Evolutionary conservation across 2,329 filamentous ascomycete species (phyloP).

Genomic region (Clarireedia homoeocarpa): DNA sequence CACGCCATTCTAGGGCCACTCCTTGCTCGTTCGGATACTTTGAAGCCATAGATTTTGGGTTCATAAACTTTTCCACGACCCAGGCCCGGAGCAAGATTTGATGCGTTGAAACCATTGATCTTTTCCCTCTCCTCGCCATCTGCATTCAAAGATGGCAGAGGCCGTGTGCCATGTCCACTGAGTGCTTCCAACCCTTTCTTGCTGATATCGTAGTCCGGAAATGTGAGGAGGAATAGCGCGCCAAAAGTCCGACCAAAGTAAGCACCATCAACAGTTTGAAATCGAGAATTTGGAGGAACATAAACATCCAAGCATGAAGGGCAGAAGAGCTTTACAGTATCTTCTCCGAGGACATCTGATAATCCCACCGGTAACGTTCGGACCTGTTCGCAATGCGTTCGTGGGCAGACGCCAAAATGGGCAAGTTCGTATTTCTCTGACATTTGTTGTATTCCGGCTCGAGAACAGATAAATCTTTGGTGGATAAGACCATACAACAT

Average conservation of each 20-base stretch:
- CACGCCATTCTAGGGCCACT: slow-evolving; percentile 95
- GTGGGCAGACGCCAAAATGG: slow-evolving; percentile 93
- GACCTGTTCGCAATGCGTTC: slow-evolving; percentile 83
- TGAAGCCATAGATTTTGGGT: slow-evolving; percentile 93
- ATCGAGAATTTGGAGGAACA: slow-evolving; percentile 92
- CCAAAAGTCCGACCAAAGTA: slow-evolving; percentile 98
- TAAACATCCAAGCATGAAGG: slow-evolving; percentile 96
- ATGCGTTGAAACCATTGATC: slow-evolving; percentile 80
- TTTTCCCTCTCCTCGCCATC: slow-evolving; percentile 38
- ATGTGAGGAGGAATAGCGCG: slow-evolving; percentile 95
- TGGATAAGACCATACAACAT: slow-evolving; percentile 97
- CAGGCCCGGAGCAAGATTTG: slow-evolving; percentile 83
- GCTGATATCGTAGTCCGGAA: slow-evolving; percentile 87
- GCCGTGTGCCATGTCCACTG: slow-evolving; percentile 28
- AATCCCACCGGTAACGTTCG: slow-evolving; percentile 89
- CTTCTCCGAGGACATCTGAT: slow-evolving; percentile 89
- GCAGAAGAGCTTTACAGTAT: slow-evolving; percentile 98
- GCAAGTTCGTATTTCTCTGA: slow-evolving; percentile 97
- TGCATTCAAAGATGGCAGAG: slow-evolving; percentile 32
- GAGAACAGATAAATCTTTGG: slow-evolving; percentile 94
- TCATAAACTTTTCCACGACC: slow-evolving; percentile 82
- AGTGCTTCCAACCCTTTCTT: slow-evolving; percentile 59
- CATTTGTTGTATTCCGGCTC: slow-evolving; percentile 97
- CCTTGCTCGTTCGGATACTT: slow-evolving; percentile 81
- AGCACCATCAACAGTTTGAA: slow-evolving; percentile 93